Base-by-base conservation (phyloP, 2,329 filamentous ascomycete genomes). In the Cytospora chrysosperma region DNA sequence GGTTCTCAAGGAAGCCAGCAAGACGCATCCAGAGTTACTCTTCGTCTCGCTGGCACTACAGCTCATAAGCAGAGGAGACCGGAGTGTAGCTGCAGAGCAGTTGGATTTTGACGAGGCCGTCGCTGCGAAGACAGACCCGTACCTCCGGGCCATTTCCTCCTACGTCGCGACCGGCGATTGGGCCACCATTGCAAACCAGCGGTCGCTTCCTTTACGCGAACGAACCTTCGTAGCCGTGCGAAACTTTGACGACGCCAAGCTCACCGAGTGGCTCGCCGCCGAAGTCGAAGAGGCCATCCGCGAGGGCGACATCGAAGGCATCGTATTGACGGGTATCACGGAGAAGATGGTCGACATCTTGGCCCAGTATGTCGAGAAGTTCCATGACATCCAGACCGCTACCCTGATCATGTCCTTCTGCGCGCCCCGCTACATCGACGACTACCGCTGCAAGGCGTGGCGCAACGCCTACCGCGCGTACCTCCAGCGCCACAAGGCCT, bases 161-260 rank as follows among this genome's bases (percentile, higher is more conserved):
- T 87, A 91, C 68, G 90, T 95, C 65, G 87, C 88, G 12, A 91
- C 88, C 0, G 88, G 89, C 5, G 85, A 92, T 72, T 95, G 92
- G 92, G 79, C 84, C 21, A 83, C 84, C 49, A 89, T 95, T 49
- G 88, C 90, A 47, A 85, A 88, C 67, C 90, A 93, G 72, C 80
- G 83, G 24, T 89, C 90, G 30, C 81, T 96, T 2, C 88, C 91
- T 1, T 82, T 95, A 2, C 83, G 87, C 15, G 91, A 94, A 72
- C 87, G 92, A 40, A 84, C 90, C 24, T 90, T 87, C 62, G 84
- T 94, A 30, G 92, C 91, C 1, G 79, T 94, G 34, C 82, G 86
- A 61, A 85, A 88, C 74, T 83, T 90, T 58, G 77, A 81, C 51
- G 88, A 90, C 68, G 80, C 82, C 7, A 79, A 85, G 68, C 81